Evolutionary conservation across 2,329 filamentous ascomycete species (phyloP), one percentile per base, ranked within the genome.

Genomic region (Colletotrichum eremochloae): DNA sequence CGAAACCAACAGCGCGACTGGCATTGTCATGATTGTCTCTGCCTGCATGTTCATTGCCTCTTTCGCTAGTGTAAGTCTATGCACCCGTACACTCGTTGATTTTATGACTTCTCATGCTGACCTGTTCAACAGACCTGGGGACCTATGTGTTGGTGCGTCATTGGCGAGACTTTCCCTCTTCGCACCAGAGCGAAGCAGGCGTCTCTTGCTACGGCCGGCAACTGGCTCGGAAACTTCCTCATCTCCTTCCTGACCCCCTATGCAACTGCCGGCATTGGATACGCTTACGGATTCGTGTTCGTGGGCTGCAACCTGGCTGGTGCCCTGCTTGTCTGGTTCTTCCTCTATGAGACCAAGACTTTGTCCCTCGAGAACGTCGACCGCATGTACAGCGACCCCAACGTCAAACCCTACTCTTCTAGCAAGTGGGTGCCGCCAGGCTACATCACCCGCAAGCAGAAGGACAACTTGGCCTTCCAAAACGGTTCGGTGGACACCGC

Each of bases 21-120:
- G 92, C 14, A 88, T 90, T 7, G 86, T 91, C 72, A 91, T 94
- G 87, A 93, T 94, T 75, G 89, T 92, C 12, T 89, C 92, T 66
- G 90, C 92, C 3, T 93, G 90, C 80, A 88, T 94, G 84, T 94
- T 94, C 81, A 94, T 94, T 68, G 88, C 90, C 61, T 91, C 89
- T 1, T 95, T 93, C 75, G 92, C 92, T 36, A 80, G 77, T 12
- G 74, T 77, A 74, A 83, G 76, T 60, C 1, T 40, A 14, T 11
- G 2, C 20, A 63, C 33, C 29, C 2, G 14, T 15, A 0, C 5
- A 24, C 4, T 11, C 20, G 3, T 4, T 2, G 42, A 11, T 1
- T 67, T 0, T 20, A 46, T 18, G 1, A 33, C 29, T n/a, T 58
- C 14, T 36, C 1, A 42, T 9, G 24, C 63, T 75, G 31, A 67